These are phyloP conservation scores for Phragmites australis DNA, from an alignment of 176 grass and related monocot species.

Conservation along the genomic window DNA sequence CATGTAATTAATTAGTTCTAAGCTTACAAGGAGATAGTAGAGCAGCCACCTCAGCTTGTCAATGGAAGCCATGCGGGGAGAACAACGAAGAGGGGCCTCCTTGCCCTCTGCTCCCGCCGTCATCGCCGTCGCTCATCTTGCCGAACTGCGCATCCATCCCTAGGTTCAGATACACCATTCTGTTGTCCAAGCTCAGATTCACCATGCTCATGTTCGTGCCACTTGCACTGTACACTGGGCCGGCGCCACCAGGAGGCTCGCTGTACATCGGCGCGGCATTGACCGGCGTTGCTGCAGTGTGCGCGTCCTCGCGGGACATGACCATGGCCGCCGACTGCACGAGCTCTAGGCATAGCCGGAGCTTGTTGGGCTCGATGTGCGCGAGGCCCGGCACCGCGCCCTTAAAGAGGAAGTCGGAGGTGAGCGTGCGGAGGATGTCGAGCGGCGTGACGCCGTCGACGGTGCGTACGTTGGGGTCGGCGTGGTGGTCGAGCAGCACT, in stretches of 20 bases:
- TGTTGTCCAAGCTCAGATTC: constrained; percentile 91
- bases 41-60: constrained; percentile 30
- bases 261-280: constrained; percentile 61
- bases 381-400: constrained; percentile 85
- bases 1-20: constrained; percentile 57
- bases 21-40: constrained; percentile 76
- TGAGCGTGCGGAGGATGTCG: constrained; percentile 92
- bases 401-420: constrained; percentile 99
- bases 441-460: constrained; percentile 94
- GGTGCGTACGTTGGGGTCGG: constrained; percentile 95
- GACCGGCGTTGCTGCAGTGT: constrained; percentile 1
- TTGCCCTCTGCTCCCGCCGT: constrained; percentile 56
- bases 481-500: constrained; percentile 97
- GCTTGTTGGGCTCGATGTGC: constrained; percentile 98
- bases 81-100: constrained; percentile 73
- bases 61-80: constrained; percentile 82
- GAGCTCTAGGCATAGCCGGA: constrained; percentile 92
- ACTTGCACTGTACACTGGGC: constrained; percentile 50
- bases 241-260: constrained; percentile 32
- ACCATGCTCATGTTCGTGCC: constrained; percentile 71
- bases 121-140: constrained; percentile 70
- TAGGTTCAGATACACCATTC: constrained; percentile 95
- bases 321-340: constrained; percentile 96
- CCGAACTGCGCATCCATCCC: constrained; percentile 91
- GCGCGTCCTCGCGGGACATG: constrained; percentile 90